Base-by-base conservation (phyloP, 164 flowering plant species). In the Piper betle region DNA sequence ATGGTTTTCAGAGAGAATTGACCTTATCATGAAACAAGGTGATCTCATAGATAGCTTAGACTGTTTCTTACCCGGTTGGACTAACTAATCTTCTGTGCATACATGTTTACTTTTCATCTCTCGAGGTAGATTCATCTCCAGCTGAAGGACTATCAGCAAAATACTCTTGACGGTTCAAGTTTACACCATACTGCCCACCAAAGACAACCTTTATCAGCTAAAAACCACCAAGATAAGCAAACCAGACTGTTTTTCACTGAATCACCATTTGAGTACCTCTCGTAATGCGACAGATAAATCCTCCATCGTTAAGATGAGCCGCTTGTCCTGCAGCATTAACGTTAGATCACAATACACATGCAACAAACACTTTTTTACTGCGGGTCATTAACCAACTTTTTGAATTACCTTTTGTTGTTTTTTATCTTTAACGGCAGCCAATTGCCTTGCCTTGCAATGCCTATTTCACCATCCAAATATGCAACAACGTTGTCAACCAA, bases 361-460 rank as follows among this genome's bases (percentile, higher is more conserved):
- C 10, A 46, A 46, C 50, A 46, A 46, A 15, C 50, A 46, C 1
- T 25, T 25, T 25, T 25, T 25, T 2, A 9, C 1, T 2, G 6
- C 11, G 15, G 15, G 15, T 46, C 10, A 9, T 15, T 25, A 55
- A 33, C 39, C 13, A 25, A 55, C 39, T 25, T 46, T 46, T 46
- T 15, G 16, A 2, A 33, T 3, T 55, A 89, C 96, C 96, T 93
- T 90, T 71, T 86, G 96, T 72, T 82, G 94, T 72, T 88, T 88
- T 43, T 93, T 87, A 74, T 89, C 98, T 76, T 83, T 92, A 46
- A 75, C 80, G 2, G 80, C 73, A 53, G 93, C 61, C 0, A 93
- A 61, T 65, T 88, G 98, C 63, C 95, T 82, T 57, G 95, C 98
- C 75, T 87, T 89, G 80, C 93, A 92, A 9, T 87, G 95, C 78